Conservation (phyloP, 208 protist genomes). For the Trypanosoma rangeli region DNA sequence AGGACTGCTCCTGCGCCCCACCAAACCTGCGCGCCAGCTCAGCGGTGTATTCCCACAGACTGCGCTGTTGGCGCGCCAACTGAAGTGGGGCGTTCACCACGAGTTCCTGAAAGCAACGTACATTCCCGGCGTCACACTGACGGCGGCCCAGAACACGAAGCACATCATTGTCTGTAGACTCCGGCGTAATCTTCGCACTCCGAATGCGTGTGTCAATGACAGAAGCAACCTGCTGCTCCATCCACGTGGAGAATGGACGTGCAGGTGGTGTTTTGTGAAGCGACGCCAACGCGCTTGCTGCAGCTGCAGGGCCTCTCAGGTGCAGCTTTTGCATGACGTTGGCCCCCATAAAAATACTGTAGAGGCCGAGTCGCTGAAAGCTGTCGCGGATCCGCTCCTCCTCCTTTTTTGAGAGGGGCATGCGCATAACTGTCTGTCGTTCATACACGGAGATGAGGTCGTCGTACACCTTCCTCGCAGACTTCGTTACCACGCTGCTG, state of each 20-base stretch:
- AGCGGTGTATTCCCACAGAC: constrained; percentile 42
- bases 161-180: constrained; percentile 42
- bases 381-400: constrained; percentile 32
- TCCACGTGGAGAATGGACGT: constrained; percentile 30
- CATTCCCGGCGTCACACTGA: constrained; percentile 52
- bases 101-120: constrained; percentile 36
- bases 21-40: constrained; percentile 54
- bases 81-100: constrained; percentile 39
- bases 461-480: constrained; percentile 52
- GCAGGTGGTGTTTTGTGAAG: not conserved
- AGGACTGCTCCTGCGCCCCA: constrained; percentile 27
- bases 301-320: constrained; percentile 11
- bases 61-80: constrained; percentile 33
- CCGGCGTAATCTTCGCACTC: constrained; percentile 17
- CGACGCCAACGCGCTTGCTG: not conserved
- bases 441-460: constrained; percentile 67
- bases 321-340: constrained; percentile 44
- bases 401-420: constrained; percentile 31
- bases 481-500: constrained; percentile 15
- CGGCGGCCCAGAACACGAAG: constrained; percentile 59
- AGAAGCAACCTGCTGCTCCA: constrained; percentile 38
- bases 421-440: constrained; percentile 43
- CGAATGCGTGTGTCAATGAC: constrained; percentile 34
- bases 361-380: constrained; percentile 47
- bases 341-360: constrained; percentile 55